Evolutionary conservation across 2,329 filamentous ascomycete species (phyloP), one percentile per base, ranked within the genome.

Genomic region (Trichoderma aggressivum): DNA sequence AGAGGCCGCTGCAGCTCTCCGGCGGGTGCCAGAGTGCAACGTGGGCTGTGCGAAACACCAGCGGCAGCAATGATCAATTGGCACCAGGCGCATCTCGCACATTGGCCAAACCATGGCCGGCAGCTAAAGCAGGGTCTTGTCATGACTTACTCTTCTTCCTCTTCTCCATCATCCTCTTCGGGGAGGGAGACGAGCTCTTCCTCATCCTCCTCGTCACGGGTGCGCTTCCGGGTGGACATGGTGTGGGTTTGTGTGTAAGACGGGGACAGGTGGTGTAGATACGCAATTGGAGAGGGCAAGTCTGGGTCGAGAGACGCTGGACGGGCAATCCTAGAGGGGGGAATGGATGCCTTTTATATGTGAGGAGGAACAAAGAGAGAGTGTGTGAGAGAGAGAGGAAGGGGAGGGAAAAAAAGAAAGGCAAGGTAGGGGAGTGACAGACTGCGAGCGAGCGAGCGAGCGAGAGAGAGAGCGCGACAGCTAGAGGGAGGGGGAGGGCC

Each of bases 191-290:
- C 83, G 39, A 87, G 84, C 80, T 87, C 85, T 71, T 86, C 85
- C 77, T 86, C 84, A 74, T 86, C 84, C 28, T 92, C 90, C 62
- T 91, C 90, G 64, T 91, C 84, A 75, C 85, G 83, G 82, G 85
- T 86, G 82, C 85, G 85, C 84, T 87, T 87, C 77, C 85, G 85
- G 76, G 82, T 58, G 39, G 55, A 65, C 58, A 62, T 72, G 71
- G 70, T 70, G 71, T 28, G 63, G 28, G 56, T 47, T 56, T 39
- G 30, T 34, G 59, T 71, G 64, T 43, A 66, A 71, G 71, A 58
- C 32, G n/a, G 68, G 55, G 39, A 68, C 28, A 32, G 28, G 28
- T 64, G n/a, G 26, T 47, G 30, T 60, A 10, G 34, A 50, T 39
- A 50, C 26, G 69, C 66, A 63, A 70, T 63, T 43, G 65, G 62